Evolutionary conservation across 768 basidiomycete genomes (phyloP).

Genomic region (Mycena amicta): DNA sequence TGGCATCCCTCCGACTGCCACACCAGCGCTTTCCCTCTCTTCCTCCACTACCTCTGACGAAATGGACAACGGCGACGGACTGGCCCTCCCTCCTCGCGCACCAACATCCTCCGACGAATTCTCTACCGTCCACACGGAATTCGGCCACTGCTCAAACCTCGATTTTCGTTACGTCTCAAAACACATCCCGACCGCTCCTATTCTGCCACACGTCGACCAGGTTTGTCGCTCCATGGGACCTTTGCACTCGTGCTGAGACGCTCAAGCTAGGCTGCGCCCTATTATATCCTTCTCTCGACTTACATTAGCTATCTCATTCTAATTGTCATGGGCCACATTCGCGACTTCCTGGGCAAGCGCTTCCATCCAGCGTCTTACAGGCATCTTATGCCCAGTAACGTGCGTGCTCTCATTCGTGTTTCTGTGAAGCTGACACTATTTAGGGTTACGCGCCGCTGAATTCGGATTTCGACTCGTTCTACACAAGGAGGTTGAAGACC

Average conservation of each 20-base stretch:
- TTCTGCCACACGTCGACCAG: constrained; percentile 62
- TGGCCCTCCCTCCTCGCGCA: constrained; percentile 62
- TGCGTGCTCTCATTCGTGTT: constrained; percentile 43
- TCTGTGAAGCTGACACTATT: background rate
- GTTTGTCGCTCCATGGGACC: constrained; percentile 27
- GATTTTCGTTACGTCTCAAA: constrained; percentile 71
- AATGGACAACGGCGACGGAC: constrained; percentile 57
- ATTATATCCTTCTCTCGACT: constrained; percentile 88
- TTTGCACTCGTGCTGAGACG: background rate
- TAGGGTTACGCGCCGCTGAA: constrained; percentile 93
- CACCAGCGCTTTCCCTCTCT: constrained; percentile 73
- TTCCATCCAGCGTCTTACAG: constrained; percentile 68
- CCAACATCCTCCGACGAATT: constrained; percentile 82
- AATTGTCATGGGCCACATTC: constrained; percentile 87
- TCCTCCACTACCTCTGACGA: constrained; percentile 75
- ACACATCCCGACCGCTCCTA: constrained; percentile 52
- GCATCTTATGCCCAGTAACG: constrained; percentile 82
- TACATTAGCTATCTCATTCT: constrained; percentile 94
- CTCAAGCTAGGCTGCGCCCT: constrained; percentile 65
- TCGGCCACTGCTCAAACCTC: constrained; percentile 86
- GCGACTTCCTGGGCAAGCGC: constrained; percentile 95
- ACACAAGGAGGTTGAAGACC: constrained; percentile 63
- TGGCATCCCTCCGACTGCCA: constrained; percentile 53
- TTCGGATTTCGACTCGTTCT: constrained; percentile 99
- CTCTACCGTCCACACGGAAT: constrained; percentile 83